Conservation (phyloP, 2,329 filamentous ascomycete species). For the Chrysosporium keratinophilum region DNA sequence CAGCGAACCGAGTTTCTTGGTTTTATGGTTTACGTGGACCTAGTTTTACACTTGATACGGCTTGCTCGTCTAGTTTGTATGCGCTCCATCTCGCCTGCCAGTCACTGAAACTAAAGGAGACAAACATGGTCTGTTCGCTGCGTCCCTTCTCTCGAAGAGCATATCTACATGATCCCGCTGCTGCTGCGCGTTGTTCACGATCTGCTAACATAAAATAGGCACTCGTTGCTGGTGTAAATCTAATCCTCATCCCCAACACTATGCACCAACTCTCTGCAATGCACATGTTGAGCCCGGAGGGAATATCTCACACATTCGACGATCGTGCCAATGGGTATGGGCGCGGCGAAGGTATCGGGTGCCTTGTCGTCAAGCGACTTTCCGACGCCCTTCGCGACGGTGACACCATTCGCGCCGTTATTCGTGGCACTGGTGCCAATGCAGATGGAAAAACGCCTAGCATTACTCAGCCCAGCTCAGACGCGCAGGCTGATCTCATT, state of each 20-base stretch:
- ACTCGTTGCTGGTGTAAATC: too few species aligned
- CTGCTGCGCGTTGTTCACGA: too few species aligned
- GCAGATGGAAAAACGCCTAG: slow-evolving; percentile 36
- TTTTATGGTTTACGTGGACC: slow-evolving; percentile 23
- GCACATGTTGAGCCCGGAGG: too few species aligned
- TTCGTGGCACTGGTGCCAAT: slow-evolving; percentile 31
- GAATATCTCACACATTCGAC: slow-evolving; percentile 25
- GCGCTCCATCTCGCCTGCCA: slow-evolving; percentile 25
- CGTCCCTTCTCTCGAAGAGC: too few species aligned
- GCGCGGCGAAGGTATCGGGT: slow-evolving; percentile 35
- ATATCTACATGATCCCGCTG: too few species aligned
- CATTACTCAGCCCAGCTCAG: slow-evolving; percentile 31
- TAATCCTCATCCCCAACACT: too few species aligned
- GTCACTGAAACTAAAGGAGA: slow-evolving; percentile 15
- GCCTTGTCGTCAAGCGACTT: slow-evolving; percentile 33
- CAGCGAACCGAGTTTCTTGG: slow-evolving; percentile 24
- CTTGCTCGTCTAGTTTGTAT: slow-evolving; percentile 21
- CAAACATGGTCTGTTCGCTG: slow-evolving; percentile 17
- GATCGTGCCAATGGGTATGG: slow-evolving; percentile 34
- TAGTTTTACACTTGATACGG: slow-evolving; percentile 23
- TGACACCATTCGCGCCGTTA: slow-evolving; percentile 35
- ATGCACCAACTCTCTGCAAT: too few species aligned
- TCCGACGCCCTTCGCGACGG: slow-evolving; percentile 31
- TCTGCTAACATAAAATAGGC: too few species aligned
- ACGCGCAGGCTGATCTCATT: slow-evolving; percentile 23